These are phyloP conservation scores for Reticulascus tulasneorum DNA, from an alignment of 2,329 filamentous ascomycete genomes.

Conservation along the genomic window DNA sequence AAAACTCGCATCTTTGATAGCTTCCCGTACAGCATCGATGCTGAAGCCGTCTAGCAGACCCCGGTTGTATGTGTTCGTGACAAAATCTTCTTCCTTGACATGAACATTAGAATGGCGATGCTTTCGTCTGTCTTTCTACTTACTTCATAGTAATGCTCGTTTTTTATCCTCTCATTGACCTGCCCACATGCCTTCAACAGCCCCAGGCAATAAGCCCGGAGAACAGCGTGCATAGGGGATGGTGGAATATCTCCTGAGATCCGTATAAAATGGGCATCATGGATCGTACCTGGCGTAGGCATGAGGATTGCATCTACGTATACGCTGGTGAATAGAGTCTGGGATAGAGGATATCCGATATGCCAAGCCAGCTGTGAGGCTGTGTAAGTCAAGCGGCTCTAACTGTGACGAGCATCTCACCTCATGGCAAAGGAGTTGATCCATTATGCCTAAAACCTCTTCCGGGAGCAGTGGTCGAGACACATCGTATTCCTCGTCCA, in stretches of 20 bases:
- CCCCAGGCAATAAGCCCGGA: constrained; percentile 82
- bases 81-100: constrained; percentile 86
- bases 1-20: constrained; percentile 51
- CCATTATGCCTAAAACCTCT: constrained; percentile 89
- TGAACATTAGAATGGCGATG: background rate
- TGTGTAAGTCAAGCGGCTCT: constrained; percentile 4
- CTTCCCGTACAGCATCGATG: constrained; percentile 48
- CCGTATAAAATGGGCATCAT: constrained; percentile 60
- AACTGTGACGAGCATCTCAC: constrained; percentile 36
- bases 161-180: constrained; percentile 71
- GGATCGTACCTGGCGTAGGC: constrained; percentile 59
- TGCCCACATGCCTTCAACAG: constrained; percentile 78
- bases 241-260: constrained; percentile 18
- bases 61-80: constrained; percentile 84
- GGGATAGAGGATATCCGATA: constrained; percentile 88
- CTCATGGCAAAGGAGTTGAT: constrained; percentile 86
- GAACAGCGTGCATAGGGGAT: constrained; percentile 53
- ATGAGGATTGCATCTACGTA: constrained; percentile 82
- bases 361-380: constrained; percentile 85
- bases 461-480: constrained; percentile 63
- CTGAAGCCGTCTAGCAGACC: constrained; percentile 66
- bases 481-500: constrained; percentile 80
- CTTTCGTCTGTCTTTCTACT: too few species aligned
- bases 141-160: constrained; percentile 90
- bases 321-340: constrained; percentile 88